phyloP scores from a whole-genome alignment of 768 basidiomycete genomes.

The Xerocomus brunneocitrinus region DNA sequence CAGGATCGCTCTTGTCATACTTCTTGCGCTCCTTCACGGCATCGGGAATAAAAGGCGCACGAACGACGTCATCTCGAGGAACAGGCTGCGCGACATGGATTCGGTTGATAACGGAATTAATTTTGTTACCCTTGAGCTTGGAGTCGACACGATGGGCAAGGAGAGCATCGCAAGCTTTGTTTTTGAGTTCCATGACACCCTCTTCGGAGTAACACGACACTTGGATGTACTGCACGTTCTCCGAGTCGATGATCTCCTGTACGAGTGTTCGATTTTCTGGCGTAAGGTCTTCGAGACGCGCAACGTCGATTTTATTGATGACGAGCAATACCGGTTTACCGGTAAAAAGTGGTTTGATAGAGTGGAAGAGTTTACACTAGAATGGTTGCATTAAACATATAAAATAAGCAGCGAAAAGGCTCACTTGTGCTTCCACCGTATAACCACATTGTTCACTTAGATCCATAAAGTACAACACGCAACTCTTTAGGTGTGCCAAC shows the following conservation, averaged over 20 bases:
- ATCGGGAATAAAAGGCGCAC: slow-evolving; percentile 89
- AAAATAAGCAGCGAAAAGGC: slow-evolving; percentile 18
- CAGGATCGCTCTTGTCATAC: slow-evolving; percentile 84
- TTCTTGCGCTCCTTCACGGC: slow-evolving; percentile 68
- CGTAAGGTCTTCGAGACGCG: slow-evolving; percentile 77
- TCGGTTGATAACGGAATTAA: slow-evolving; percentile 89
- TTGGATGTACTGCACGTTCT: slow-evolving; percentile 71
- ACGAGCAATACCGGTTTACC: slow-evolving; percentile 93
- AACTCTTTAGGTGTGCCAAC: slow-evolving; percentile 90
- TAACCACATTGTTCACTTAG: slow-evolving; percentile 98
- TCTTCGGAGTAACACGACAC: slow-evolving; percentile 96
- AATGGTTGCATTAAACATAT: not conserved
- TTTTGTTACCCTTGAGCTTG: slow-evolving; percentile 91
- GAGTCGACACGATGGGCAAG: slow-evolving; percentile 91
- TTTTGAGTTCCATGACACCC: slow-evolving; percentile 96
- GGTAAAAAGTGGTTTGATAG: slow-evolving; percentile 94
- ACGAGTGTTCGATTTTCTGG: slow-evolving; percentile 74
- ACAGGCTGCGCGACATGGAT: slow-evolving; percentile 94
- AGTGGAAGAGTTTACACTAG: slow-evolving; percentile 97
- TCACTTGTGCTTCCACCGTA: slow-evolving; percentile 90
- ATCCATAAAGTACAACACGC: slow-evolving; percentile 98
- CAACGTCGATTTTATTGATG: slow-evolving; percentile 97
- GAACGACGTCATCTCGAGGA: slow-evolving; percentile 82
- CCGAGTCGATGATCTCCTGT: slow-evolving; percentile 76
- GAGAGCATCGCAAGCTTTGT: slow-evolving; percentile 90